Conservation (phyloP, 129 eudicot genomes). For the Apium graveolens region DNA sequence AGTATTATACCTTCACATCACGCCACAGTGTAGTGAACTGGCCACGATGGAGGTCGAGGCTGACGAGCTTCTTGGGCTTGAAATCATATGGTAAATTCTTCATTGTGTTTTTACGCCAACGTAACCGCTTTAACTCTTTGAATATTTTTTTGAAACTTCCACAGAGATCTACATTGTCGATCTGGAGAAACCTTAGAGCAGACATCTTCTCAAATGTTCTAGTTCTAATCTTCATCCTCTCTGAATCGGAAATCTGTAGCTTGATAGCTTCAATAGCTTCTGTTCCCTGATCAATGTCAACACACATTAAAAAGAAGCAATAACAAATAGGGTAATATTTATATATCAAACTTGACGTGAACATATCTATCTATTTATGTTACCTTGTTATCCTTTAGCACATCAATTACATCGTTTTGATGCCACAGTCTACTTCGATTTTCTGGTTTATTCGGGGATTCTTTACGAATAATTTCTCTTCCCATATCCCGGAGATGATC, state of each 20-base stretch:
- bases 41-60: conserved; percentile 12
- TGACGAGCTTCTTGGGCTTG: conserved; percentile 7
- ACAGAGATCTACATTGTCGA: background rate
- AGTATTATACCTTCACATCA: background rate
- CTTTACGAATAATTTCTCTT: conserved; percentile 18
- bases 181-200: background rate
- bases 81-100: conserved; percentile 10
- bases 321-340: too few species aligned
- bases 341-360: too few species aligned
- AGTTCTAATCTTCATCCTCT: conserved; percentile 6
- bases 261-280: background rate
- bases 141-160: background rate
- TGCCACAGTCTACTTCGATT: conserved; percentile 19
- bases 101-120: conserved; percentile 18
- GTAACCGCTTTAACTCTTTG: background rate
- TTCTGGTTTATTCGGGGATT: conserved; percentile 17
- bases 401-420: conserved; percentile 12
- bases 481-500: conserved; percentile 22
- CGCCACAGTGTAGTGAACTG: background rate
- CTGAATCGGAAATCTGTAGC: background rate
- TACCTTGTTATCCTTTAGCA: conserved; percentile 9
- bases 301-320: too few species aligned
- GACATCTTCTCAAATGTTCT: conserved; percentile 16
- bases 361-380: too few species aligned
- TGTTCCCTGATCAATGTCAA: too few species aligned